phyloP scores from a whole-genome alignment of 192 early-diverging fungal species.

The Backusella liffmaniae region DNA sequence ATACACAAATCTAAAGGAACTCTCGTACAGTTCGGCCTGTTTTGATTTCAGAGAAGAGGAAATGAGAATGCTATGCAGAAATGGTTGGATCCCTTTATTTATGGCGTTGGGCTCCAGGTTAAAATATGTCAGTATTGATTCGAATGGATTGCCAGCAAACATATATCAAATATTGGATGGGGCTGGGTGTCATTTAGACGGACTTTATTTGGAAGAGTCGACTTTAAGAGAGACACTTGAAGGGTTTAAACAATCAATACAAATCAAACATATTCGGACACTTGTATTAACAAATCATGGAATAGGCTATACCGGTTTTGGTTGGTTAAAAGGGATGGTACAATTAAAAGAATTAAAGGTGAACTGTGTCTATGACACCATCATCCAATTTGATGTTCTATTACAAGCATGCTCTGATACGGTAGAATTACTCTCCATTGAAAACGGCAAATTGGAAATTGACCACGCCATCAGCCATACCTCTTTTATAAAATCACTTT shows the following conservation, averaged over 20 bases:
- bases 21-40: background rate
- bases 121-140: background rate
- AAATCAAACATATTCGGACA: background rate
- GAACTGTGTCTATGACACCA: background rate
- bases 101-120: background rate
- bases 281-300: background rate
- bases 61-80: background rate
- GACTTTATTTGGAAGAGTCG: background rate
- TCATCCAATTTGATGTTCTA: background rate
- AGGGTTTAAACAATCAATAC: background rate
- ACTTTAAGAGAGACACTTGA: background rate
- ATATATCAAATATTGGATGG: background rate
- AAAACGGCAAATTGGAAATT: background rate
- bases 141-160: background rate
- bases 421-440: background rate
- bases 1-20: background rate
- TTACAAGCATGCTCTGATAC: background rate
- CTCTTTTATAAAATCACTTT: background rate
- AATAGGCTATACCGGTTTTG: background rate
- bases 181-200: background rate
- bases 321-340: background rate
- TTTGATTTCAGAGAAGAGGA: slow-evolving; percentile 1
- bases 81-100: background rate
- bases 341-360: slow-evolving; percentile 3
- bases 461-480: background rate